Evolutionary conservation across 305 asterid species (phyloP).

Genomic region (Solanum hybrid): DNA sequence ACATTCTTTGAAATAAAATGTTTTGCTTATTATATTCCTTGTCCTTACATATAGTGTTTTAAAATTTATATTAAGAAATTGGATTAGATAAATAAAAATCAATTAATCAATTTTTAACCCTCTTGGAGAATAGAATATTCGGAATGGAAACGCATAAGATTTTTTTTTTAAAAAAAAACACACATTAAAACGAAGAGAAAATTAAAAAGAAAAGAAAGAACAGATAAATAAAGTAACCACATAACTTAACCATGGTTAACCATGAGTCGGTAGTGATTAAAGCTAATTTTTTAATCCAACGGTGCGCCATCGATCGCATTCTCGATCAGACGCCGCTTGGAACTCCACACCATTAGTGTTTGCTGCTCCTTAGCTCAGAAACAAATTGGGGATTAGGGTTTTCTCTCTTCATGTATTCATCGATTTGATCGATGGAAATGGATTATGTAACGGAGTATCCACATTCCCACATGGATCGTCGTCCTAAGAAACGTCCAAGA

Average conservation of each 20-base stretch:
- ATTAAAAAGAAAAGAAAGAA: neutral
- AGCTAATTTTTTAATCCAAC: neutral
- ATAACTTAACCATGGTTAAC: neutral
- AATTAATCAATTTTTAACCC: too few species aligned
- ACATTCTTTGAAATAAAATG: too few species aligned
- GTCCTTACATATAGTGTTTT: too few species aligned
- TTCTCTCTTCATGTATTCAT: neutral
- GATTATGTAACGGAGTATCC: slow-evolving; percentile 23
- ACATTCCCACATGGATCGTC: slow-evolving; percentile 28
- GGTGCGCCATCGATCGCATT: neutral
- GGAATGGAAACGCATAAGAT: neutral
- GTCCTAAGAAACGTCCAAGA: slow-evolving; percentile 43
- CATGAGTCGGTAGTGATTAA: neutral
- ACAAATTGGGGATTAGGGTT: slow-evolving; percentile 8
- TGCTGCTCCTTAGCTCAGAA: neutral
- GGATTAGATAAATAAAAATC: too few species aligned
- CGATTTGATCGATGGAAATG: slow-evolving; percentile 20
- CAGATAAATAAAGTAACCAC: neutral
- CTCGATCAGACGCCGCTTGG: neutral
- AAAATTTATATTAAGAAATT: too few species aligned
- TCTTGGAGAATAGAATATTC: too few species aligned
- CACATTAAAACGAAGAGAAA: neutral
- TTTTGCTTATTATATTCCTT: too few species aligned
- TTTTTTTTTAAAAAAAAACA: too few species aligned
- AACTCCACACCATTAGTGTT: neutral